Evolutionary conservation across 108 stramenopile species (phyloP).

Genomic region (Nitzschia sp.): DNA sequence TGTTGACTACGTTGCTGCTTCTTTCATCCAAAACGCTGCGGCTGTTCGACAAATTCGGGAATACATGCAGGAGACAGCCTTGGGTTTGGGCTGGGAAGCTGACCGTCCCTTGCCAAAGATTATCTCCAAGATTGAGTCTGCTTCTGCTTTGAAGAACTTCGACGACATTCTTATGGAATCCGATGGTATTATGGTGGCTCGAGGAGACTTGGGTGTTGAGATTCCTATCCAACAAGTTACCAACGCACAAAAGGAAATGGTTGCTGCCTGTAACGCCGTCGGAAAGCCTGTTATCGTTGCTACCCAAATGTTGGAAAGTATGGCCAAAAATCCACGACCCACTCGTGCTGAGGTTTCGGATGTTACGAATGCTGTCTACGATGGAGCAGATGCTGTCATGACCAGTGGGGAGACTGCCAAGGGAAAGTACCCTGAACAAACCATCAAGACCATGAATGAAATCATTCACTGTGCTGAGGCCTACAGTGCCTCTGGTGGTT

Average conservation of each 20-base stretch:
- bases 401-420: constrained; percentile 97
- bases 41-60: constrained; percentile 81
- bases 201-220: constrained; percentile 90
- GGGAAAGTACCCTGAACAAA: constrained; percentile 93
- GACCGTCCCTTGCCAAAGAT: constrained; percentile 69
- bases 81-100: constrained; percentile 65
- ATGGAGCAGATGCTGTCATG: constrained; percentile 99
- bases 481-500: constrained; percentile 40
- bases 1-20: constrained; percentile 91
- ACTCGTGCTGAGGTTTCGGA: constrained; percentile 97
- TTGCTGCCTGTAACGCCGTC: constrained; percentile 85
- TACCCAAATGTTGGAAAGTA: constrained; percentile 98
- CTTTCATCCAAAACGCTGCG: constrained; percentile 85
- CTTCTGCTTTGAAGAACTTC: constrained; percentile 79
- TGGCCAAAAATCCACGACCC: constrained; percentile 97
- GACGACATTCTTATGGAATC: constrained; percentile 84
- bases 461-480: constrained; percentile 78
- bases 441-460: constrained; percentile 92
- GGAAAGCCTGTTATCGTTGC: constrained; percentile 97
- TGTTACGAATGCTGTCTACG: constrained; percentile 98
- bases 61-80: constrained; percentile 72
- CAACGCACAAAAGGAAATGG: constrained; percentile 97
- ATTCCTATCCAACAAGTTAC: constrained; percentile 92
- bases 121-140: constrained; percentile 86
- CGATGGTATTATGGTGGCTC: constrained; percentile 91